Conservation (phyloP, 2,329 filamentous ascomycete genomes). For the Fusarium zealandicum region DNA sequence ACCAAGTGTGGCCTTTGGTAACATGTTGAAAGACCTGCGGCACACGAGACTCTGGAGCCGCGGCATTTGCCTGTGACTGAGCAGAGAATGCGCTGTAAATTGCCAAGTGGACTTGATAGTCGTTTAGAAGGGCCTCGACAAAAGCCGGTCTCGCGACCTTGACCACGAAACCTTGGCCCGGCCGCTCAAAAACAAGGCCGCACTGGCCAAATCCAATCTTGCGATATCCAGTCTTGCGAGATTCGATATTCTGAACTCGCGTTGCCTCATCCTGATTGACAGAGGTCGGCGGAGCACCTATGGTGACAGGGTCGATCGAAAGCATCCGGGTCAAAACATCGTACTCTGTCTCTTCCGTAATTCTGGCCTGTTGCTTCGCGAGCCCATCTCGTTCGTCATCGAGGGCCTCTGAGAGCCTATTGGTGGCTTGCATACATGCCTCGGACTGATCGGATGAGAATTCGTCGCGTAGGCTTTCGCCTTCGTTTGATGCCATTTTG, state of each 20-base stretch:
- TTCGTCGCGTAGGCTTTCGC: too few species aligned
- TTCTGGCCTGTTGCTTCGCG: too few species aligned
- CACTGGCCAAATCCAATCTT: conserved; percentile 43
- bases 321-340: background rate
- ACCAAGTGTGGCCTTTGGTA: background rate
- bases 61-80: too few species aligned
- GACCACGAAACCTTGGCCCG: conserved; percentile 23
- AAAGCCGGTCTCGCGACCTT: conserved; percentile 36
- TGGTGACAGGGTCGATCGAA: background rate
- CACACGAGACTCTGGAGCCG: background rate
- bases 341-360: too few species aligned
- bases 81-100: conserved; percentile 24
- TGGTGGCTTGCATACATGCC: too few species aligned
- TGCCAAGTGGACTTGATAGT: conserved; percentile 29
- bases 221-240: too few species aligned
- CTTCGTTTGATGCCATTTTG: too few species aligned
- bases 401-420: too few species aligned
- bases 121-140: conserved; percentile 27
- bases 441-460: too few species aligned
- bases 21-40: background rate
- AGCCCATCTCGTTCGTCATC: too few species aligned
- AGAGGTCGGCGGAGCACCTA: background rate
- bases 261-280: background rate
- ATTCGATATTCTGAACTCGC: background rate
- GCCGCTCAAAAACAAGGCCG: conserved; percentile 35